Evolutionary conservation across 164 flowering plant species (phyloP).

Genomic region (Magnolia kwangsiensis): DNA sequence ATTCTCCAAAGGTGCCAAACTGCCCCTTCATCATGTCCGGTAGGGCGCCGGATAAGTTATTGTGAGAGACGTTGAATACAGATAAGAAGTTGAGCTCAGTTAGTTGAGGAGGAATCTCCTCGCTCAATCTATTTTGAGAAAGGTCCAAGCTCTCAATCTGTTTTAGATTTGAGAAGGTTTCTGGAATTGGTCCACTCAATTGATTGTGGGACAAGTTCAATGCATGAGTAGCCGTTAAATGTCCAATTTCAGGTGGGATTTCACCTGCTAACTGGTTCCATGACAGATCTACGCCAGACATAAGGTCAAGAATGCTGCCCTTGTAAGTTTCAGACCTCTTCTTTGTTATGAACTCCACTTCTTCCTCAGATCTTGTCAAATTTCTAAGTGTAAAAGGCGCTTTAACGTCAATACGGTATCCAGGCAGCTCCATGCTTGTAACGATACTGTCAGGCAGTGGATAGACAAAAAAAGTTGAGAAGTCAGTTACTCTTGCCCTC

Average conservation of each 20-base stretch:
- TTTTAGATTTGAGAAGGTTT: conserved; percentile 8
- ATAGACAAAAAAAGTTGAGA: too few relatives aligned
- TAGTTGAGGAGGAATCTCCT: conserved; percentile 21
- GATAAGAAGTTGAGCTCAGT: conserved; percentile 1
- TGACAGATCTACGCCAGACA: conserved; percentile 14
- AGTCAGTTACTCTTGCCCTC: too few relatives aligned
- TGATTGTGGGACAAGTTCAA: conserved; percentile 21
- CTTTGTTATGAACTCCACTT: too few relatives aligned
- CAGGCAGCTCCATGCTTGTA: too few relatives aligned
- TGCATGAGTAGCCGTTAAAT: background rate
- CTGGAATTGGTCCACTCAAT: conserved; percentile 12
- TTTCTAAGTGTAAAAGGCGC: too few relatives aligned
- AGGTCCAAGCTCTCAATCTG: conserved; percentile 17
- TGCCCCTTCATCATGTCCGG: conserved; percentile 9
- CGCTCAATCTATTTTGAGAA: conserved; percentile 16
- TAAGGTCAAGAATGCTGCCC: rapidly evolving
- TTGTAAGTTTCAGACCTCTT: too few relatives aligned
- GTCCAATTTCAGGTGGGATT: conserved; percentile 23
- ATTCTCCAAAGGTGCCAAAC: conserved; percentile 18
- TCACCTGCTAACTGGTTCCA: conserved; percentile 16
- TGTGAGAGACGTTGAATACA: conserved; percentile 20
- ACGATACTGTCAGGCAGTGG: rapidly evolving
- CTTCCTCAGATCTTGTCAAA: too few relatives aligned
- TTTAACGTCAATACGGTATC: too few relatives aligned
- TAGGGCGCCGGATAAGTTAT: conserved; percentile 21